A percentile compares a stretch with the other conserved stretches of the same genome.
Conservation (phyloP, 2,329 filamentous ascomycete genomes). For the Pseudonectria foliicola region DNA sequence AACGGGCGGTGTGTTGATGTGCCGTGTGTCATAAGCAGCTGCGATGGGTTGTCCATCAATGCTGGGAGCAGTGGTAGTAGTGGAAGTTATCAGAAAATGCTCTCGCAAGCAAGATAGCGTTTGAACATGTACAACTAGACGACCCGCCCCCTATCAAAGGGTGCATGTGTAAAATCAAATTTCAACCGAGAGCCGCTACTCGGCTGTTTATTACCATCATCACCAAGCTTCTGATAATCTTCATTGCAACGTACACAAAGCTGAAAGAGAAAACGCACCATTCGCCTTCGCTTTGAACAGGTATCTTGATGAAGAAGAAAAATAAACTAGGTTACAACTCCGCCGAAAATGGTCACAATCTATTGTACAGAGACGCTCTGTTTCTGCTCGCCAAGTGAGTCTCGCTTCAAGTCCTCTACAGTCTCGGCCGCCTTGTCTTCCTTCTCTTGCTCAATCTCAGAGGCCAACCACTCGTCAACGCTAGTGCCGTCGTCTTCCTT, state of each 20-base stretch:
- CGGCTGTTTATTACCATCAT: conserved; percentile 6
- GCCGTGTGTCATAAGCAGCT: conserved; percentile 49
- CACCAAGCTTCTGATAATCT: conserved; percentile 6
- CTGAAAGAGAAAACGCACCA: conserved; percentile 13
- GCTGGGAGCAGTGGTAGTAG: conserved; percentile 2
- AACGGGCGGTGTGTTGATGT: conserved; percentile 73
- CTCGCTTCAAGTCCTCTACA: conserved; percentile 8
- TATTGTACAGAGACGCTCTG: conserved; percentile 10
- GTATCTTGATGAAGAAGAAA: conserved; percentile 21
- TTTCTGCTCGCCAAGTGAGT: conserved; percentile 5
- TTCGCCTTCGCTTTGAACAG: conserved; percentile 26
- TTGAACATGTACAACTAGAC: conserved; percentile 21
- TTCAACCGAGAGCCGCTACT: conserved; percentile 8
- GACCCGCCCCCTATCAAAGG: conserved; percentile 11
- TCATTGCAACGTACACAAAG: conserved; percentile 13
- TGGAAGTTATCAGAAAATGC: conserved; percentile 6
- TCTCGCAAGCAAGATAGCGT: conserved; percentile 14
- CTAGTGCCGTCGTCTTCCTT: neutral
- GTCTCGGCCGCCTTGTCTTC: conserved; percentile 3
- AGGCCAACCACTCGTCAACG: conserved; percentile 3
- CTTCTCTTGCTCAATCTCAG: conserved; percentile 5
- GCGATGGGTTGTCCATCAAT: neutral
- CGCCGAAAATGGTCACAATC: conserved; percentile 10
- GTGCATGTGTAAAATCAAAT: conserved; percentile 18
- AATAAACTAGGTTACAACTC: conserved; percentile 19